phyloP scores from a whole-genome alignment of 1,284 basidiomycete species.

The Inonotus obliquus region DNA sequence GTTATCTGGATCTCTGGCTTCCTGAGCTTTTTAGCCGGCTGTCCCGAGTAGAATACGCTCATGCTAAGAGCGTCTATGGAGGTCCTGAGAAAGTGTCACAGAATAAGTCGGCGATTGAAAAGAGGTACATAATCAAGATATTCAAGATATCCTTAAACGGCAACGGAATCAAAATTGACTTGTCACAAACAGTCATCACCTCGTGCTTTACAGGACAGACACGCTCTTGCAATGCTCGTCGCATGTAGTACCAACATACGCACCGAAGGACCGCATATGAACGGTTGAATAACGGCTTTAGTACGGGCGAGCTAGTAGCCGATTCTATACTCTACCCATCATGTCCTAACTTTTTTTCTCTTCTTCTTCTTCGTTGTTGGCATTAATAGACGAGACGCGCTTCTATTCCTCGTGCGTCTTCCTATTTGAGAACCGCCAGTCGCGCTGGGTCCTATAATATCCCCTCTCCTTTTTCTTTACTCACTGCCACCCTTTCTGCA shows the following conservation, averaged over 20 bases:
- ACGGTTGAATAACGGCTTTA: not conserved
- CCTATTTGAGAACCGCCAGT: constrained; percentile 8
- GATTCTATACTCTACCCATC: not conserved
- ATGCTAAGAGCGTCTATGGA: not conserved
- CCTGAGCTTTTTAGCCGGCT: not conserved
- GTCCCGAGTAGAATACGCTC: not conserved
- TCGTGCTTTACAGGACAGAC: no score
- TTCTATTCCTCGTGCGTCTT: constrained; percentile 4
- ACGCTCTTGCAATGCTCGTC: not conserved
- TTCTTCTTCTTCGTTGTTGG: not conserved
- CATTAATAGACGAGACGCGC: not conserved
- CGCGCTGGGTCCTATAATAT: not conserved
- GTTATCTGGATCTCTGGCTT: not conserved
- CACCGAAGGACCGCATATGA: not conserved
- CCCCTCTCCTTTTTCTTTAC: not conserved
- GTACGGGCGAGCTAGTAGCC: not conserved
- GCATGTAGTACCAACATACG: not conserved
- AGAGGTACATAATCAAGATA: not conserved
- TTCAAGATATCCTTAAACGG: no score
- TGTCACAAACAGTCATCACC: no score
- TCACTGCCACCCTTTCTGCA: not conserved
- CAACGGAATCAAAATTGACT: no score
- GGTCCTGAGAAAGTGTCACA: not conserved
- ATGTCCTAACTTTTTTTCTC: not conserved
- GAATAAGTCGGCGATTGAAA: not conserved